These are phyloP conservation scores for Neofusicoccum cordaticola DNA, from an alignment of 2,329 filamentous ascomycete species.

Conservation along the genomic window DNA sequence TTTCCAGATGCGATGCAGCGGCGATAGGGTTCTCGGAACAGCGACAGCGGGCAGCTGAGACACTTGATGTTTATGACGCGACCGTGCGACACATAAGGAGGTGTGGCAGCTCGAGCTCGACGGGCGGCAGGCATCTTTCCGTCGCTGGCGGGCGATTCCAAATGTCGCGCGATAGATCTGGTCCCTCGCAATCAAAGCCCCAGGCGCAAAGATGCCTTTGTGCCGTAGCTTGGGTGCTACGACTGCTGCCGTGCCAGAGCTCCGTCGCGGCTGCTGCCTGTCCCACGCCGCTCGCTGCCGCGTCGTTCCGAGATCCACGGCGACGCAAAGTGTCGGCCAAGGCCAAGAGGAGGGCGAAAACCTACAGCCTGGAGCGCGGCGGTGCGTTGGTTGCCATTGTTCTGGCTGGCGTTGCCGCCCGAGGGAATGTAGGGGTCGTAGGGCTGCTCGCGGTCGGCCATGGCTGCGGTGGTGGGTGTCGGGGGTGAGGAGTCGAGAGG, in stretches of 20 bases:
- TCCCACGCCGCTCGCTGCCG: constrained; percentile 5
- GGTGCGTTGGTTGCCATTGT: constrained; percentile 60
- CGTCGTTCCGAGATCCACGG: background rate
- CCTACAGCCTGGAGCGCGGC: constrained; percentile 82
- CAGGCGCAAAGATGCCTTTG: constrained; percentile 2
- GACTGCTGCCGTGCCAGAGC: constrained; percentile 5
- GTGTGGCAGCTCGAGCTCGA: constrained; percentile 5
- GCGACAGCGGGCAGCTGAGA: constrained; percentile 9
- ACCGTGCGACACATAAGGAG: constrained; percentile 14
- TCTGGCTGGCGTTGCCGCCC: constrained; percentile 60
- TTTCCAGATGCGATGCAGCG: background rate
- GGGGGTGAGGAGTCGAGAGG: constrained; percentile 20
- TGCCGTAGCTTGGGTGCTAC: background rate
- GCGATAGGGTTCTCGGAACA: background rate
- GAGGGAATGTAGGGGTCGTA: constrained; percentile 89
- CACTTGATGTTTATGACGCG: background rate
- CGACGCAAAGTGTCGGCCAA: background rate
- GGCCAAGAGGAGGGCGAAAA: constrained; percentile 26
- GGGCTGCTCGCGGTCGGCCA: constrained; percentile 61
- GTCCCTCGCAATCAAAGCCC: constrained; percentile 5
- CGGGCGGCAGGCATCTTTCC: background rate
- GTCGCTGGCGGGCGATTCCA: background rate
- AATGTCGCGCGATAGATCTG: background rate
- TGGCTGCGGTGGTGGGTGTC: constrained; percentile 32
- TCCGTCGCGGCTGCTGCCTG: background rate